Conservation (phyloP, 768 basidiomycete species). For the Tulasnella sp. region DNA sequence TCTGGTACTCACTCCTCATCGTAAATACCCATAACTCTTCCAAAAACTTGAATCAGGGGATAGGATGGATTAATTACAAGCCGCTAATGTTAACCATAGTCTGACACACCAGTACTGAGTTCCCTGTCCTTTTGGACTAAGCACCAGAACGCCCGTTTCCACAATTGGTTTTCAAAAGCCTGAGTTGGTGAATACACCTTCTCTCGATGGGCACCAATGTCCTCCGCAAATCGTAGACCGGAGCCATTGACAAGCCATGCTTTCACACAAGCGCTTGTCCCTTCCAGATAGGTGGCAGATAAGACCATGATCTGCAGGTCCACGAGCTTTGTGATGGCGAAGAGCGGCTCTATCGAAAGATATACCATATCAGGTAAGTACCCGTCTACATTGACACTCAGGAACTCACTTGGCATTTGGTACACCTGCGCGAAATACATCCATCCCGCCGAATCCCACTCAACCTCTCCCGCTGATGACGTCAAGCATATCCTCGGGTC, state of each 20-base stretch:
- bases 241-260: not conserved
- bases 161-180: conserved; percentile 54
- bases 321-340: not conserved
- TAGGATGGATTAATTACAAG: conserved; percentile 27
- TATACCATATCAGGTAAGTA: too few relatives aligned
- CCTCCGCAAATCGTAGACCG: not conserved
- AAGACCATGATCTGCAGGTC: conserved; percentile 16
- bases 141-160: conserved; percentile 71
- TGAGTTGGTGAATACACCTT: conserved; percentile 38
- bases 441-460: conserved; percentile 50
- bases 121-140: conserved; percentile 26
- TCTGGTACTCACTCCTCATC: conserved; percentile 57
- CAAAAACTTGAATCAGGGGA: conserved; percentile 28
- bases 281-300: conserved; percentile 46
- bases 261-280: conserved; percentile 20
- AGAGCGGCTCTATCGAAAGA: conserved; percentile 30
- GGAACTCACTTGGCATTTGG: conserved; percentile 34
- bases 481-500: conserved; percentile 45
- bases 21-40: conserved; percentile 58
- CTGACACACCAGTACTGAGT: conserved; percentile 27
- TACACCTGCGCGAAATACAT: conserved; percentile 54
- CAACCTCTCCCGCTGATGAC: conserved; percentile 17
- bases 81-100: conserved; percentile 18
- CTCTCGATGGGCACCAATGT: conserved; percentile 29
- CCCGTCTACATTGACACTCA: too few relatives aligned